These are phyloP conservation scores for Cutaneotrichosporon curvatum DNA, from an alignment of 1,284 basidiomycete genomes.

Conservation along the genomic window DNA sequence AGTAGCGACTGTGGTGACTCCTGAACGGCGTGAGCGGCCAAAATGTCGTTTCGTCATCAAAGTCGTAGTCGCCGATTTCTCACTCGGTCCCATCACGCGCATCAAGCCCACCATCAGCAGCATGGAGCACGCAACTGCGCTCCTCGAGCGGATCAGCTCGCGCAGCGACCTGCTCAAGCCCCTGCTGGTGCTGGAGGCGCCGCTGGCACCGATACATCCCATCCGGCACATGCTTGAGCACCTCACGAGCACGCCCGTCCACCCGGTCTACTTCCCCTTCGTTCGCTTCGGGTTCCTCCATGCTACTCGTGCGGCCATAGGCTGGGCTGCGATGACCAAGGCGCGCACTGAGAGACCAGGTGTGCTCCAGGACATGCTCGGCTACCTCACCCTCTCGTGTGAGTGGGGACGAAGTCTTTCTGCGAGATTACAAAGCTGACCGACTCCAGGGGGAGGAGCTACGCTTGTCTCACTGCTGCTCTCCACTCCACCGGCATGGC, in stretches of 20 bases:
- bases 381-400: slow-evolving; percentile 39
- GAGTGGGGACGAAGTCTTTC: slow-evolving; percentile 17
- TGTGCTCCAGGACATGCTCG: slow-evolving; percentile 33
- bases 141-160: neutral
- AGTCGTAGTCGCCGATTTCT: no score
- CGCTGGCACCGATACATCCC: neutral
- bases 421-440: neutral
- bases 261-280: slow-evolving; percentile 32
- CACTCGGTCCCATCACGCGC: no score
- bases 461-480: slow-evolving; percentile 33
- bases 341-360: slow-evolving; percentile 16
- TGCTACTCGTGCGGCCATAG: slow-evolving; percentile 28
- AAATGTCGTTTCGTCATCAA: no score
- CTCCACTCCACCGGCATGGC: slow-evolving; percentile 38
- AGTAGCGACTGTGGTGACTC: no score
- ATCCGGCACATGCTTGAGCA: slow-evolving; percentile 23
- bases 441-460: slow-evolving; percentile 36
- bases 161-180: neutral
- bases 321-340: slow-evolving; percentile 32
- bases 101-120: neutral
- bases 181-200: neutral
- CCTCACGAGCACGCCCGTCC: slow-evolving; percentile 26
- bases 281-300: slow-evolving; percentile 32
- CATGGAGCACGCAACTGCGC: neutral
- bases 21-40: no score